Evolutionary conservation across 2,329 filamentous ascomycete genomes (phyloP).

Genomic region (Claviceps sp.): DNA sequence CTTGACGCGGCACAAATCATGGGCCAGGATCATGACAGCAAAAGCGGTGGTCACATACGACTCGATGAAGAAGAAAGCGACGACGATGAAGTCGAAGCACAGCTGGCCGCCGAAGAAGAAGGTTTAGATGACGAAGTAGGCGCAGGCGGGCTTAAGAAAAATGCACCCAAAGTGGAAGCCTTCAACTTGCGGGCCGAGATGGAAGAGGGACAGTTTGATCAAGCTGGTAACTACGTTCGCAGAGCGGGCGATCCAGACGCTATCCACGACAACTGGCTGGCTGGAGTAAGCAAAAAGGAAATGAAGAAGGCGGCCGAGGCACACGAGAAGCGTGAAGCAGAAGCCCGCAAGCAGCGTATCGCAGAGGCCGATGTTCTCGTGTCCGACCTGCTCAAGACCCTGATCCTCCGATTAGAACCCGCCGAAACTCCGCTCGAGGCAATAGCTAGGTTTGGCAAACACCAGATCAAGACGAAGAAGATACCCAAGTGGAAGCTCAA

Average conservation of each 20-base stretch:
- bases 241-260: constrained; percentile 83
- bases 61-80: constrained; percentile 43
- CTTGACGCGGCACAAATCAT: constrained; percentile 52
- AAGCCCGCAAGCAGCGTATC: constrained; percentile 55
- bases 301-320: constrained; percentile 81
- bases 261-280: constrained; percentile 82
- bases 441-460: constrained; percentile 63
- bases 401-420: constrained; percentile 62
- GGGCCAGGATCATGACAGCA: constrained; percentile 64
- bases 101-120: constrained; percentile 57
- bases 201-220: constrained; percentile 87
- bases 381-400: constrained; percentile 55
- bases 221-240: constrained; percentile 79
- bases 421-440: constrained; percentile 85
- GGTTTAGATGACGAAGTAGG: constrained; percentile 82
- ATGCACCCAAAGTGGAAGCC: constrained; percentile 87
- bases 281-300: constrained; percentile 85
- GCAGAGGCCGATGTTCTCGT: constrained; percentile 64
- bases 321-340: constrained; percentile 70
- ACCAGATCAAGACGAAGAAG: constrained; percentile 44
- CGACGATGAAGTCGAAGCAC: constrained; percentile 56
- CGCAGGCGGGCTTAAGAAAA: constrained; percentile 77
- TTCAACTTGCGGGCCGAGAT: constrained; percentile 89
- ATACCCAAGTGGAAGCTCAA: constrained; percentile 58
- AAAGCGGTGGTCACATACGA: constrained; percentile 58